These are phyloP conservation scores for Phytopythium vexans DNA, from an alignment of 352 stramenopile genomes.

Conservation along the genomic window DNA sequence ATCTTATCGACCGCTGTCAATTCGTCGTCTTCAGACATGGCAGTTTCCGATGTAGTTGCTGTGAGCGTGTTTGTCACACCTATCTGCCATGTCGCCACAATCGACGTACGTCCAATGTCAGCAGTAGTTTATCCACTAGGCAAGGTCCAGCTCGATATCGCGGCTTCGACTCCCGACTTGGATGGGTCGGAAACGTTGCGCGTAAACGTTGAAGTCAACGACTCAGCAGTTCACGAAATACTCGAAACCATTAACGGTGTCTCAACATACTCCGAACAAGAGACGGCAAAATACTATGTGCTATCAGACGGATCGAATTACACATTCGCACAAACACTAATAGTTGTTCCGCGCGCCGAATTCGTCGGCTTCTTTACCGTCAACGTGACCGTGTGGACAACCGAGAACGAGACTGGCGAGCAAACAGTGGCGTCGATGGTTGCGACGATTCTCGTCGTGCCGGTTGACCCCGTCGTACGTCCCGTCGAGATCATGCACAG, in stretches of 20 bases:
- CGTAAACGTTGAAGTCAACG: constrained; percentile 17
- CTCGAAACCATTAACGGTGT: too few relatives aligned
- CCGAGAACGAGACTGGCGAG: constrained; percentile 29
- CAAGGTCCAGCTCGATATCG: constrained; percentile 13
- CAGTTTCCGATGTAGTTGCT: constrained; percentile 5
- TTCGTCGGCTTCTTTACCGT: constrained; percentile 43
- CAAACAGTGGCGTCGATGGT: constrained; percentile 10
- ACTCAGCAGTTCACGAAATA: constrained; percentile 19
- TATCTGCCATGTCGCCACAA: constrained; percentile 20
- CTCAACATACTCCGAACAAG: constrained; percentile 8
- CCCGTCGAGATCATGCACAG: too few relatives aligned
- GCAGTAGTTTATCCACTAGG: constrained; percentile 21
- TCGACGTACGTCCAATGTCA: constrained; percentile 16
- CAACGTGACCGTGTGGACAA: constrained; percentile 28
- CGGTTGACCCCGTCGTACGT: constrained; percentile 21
- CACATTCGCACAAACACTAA: constrained; percentile 16
- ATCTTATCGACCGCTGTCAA: too few relatives aligned
- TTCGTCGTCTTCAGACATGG: neutral
- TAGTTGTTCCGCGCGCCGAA: constrained; percentile 26
- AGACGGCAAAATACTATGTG: constrained; percentile 7
- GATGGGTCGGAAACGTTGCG: constrained; percentile 25
- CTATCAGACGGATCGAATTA: constrained; percentile 6
- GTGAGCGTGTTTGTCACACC: too few relatives aligned
- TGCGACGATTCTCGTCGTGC: constrained; percentile 24
- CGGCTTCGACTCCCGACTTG: constrained; percentile 21